Evolutionary conservation across 202 grass and related monocot genomes (phyloP), one percentile per base, ranked within the genome.

Genomic region (Bolboschoenoplectus hybrid): DNA sequence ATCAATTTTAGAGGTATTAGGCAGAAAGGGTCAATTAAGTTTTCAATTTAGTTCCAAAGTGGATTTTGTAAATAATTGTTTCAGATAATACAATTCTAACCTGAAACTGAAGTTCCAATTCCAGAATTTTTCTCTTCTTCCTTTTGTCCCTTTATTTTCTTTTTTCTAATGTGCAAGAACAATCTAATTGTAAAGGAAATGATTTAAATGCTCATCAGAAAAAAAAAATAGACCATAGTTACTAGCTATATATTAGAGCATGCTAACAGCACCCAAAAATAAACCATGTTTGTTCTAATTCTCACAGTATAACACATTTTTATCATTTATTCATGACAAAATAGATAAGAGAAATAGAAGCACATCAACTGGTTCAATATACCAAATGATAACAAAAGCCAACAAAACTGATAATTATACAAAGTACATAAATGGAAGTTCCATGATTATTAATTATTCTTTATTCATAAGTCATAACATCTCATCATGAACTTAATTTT

Each of bases 281-380:
- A 26, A 26, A 2, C 74, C 17, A 36, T 39, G 12, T 39, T 78
- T 56, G 6, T 51, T 38, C 74, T 55, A 14, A 78, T 16, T 76
- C 49, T 76, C 49, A 35, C 5, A 10, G 49, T 36, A 76, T 11
- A 76, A 76, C 20, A 76, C 57, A 57, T 36, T 38, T n/a, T 58
- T 56, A 78, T 78, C 34, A 78, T 78, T 78, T 78, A 78, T 78
- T 78, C 12, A 78, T 52, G 32, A 57, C 7, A 56, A 57, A 40
- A 2, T 51, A 55, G 4, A 78, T 13, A 8, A 78, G 4, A 78
- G 35, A 8, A 78, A 76, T 12, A 76, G 46, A 57, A 56, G 14
- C 34, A 77, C 46, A 51, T 12, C 71, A 20, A 34, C 6, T 56
- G 2, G 3, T 57, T 39, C 51, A 17, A 39, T 56, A 39, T 57